Percentiles rank a stretch among this genome's conserved stretches.
phyloP scores from a whole-genome alignment of 2,329 filamentous ascomycete genomes.

The Coniosporium tulheliwenetii region DNA sequence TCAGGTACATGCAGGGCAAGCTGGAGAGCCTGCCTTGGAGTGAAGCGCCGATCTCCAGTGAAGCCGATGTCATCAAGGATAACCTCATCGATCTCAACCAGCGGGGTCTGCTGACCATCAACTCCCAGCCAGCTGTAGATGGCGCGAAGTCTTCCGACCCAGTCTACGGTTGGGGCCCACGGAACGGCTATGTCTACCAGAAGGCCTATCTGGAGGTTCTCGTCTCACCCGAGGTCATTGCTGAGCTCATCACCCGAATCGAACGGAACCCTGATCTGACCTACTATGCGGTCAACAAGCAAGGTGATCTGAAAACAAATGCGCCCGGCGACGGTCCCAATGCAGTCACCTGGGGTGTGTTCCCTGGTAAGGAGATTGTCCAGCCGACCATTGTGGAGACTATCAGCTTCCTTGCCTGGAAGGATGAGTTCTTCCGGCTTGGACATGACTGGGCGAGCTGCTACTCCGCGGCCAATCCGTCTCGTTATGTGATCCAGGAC shows the following conservation, averaged over 20 bases:
- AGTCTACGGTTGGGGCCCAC: constrained; percentile 84
- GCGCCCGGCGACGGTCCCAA: constrained; percentile 77
- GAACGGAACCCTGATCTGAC: constrained; percentile 68
- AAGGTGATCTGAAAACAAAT: constrained; percentile 71
- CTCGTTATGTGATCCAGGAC: constrained; percentile 61
- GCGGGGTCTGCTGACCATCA: constrained; percentile 83
- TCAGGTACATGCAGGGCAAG: constrained; percentile 68
- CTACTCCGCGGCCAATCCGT: constrained; percentile 60
- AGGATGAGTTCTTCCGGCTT: constrained; percentile 89
- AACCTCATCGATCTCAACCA: constrained; percentile 70
- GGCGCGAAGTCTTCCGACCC: constrained; percentile 77
- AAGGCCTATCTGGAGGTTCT: constrained; percentile 94
- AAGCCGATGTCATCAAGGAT: constrained; percentile 63
- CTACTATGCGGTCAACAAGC: constrained; percentile 84
- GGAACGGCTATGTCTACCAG: constrained; percentile 94
- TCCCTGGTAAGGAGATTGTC: constrained; percentile 97
- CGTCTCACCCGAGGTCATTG: constrained; percentile 64
- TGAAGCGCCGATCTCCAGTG: constrained; percentile 68
- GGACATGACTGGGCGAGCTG: constrained; percentile 92
- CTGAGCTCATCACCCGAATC: constrained; percentile 63
- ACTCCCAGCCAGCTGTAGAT: constrained; percentile 91
- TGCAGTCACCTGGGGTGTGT: constrained; percentile 98
- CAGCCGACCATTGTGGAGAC: constrained; percentile 99
- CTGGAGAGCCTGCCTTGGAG: constrained; percentile 85
- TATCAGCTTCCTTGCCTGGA: constrained; percentile 95